Evolutionary conservation across 257 asterid species (phyloP).

Genomic region (Solanum boliviense): DNA sequence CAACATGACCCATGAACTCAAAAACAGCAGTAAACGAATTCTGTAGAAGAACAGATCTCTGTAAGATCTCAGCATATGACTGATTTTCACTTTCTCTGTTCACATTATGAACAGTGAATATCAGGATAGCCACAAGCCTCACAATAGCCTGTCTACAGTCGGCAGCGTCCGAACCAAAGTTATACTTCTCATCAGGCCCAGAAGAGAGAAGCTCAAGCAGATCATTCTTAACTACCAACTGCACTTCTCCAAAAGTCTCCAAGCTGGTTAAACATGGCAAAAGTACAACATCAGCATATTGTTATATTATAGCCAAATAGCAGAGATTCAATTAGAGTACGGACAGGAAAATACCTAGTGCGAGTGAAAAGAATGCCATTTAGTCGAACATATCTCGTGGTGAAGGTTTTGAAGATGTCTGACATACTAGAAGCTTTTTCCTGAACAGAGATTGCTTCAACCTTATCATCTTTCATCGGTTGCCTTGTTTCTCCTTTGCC

Average conservation of each 20-base stretch:
- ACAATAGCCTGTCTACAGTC: conserved; percentile 61
- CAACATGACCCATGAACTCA: conserved; percentile 68
- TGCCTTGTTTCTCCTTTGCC: conserved; percentile 51
- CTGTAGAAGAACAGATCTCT: conserved; percentile 81
- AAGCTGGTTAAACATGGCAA: conserved; percentile 42
- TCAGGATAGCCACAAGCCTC: conserved; percentile 66
- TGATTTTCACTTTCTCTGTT: conserved; percentile 66
- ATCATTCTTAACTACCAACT: conserved; percentile 53
- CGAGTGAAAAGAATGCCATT: conserved; percentile 88
- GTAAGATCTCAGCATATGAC: conserved; percentile 87
- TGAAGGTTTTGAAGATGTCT: conserved; percentile 47
- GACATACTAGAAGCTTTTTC: conserved; percentile 29
- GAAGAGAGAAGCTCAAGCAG: conserved; percentile 62
- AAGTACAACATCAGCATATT: neutral
- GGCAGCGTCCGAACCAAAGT: conserved; percentile 56
- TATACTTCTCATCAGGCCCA: conserved; percentile 56
- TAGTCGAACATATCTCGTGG: conserved; percentile 63
- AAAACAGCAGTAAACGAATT: conserved; percentile 70
- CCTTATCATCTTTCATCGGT: conserved; percentile 29
- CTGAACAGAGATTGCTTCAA: conserved; percentile 28
- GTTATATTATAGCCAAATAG: neutral
- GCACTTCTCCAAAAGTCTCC: conserved; percentile 79
- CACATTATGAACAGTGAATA: conserved; percentile 78
- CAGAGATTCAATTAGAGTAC: neutral
- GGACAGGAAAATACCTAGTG: conserved; percentile 54